phyloP scores from a whole-genome alignment of 2,329 filamentous ascomycete genomes.

The Albophoma yamanashiensis region DNA sequence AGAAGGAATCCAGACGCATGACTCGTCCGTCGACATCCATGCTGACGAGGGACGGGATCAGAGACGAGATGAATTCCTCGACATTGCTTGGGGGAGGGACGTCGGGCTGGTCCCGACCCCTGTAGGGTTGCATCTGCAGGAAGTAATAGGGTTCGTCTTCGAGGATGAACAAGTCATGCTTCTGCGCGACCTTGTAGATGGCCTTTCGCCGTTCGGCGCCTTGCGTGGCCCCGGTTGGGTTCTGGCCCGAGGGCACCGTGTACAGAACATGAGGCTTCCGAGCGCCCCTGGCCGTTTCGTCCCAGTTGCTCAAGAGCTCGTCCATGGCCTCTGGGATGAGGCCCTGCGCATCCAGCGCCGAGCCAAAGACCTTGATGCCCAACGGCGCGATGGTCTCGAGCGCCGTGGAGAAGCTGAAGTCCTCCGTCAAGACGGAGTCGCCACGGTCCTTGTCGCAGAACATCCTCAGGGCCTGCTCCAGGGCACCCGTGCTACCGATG shows the following conservation, averaged over 20 bases:
- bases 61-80: conserved; percentile 58
- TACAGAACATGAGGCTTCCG: conserved; percentile 46
- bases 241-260: conserved; percentile 68
- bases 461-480: conserved; percentile 78
- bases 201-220: conserved; percentile 53
- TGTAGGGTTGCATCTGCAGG: conserved; percentile 75
- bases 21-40: conserved; percentile 83
- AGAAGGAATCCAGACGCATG: conserved; percentile 85
- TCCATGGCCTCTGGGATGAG: conserved; percentile 42
- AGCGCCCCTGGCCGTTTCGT: conserved; percentile 28
- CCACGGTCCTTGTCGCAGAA: conserved; percentile 58
- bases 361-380: conserved; percentile 39
- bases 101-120: conserved; percentile 36
- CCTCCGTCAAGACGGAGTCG: conserved; percentile 76
- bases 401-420: conserved; percentile 78
- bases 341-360: conserved; percentile 41
- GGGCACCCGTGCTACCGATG: conserved; percentile 73
- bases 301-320: conserved; percentile 38
- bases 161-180: conserved; percentile 77
- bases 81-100: conserved; percentile 48
- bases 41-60: conserved; percentile 59
- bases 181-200: conserved; percentile 68
- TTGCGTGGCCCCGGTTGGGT: conserved; percentile 83
- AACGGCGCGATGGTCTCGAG: conserved; percentile 47
- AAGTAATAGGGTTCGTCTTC: conserved; percentile 96